phyloP scores from a whole-genome alignment of 2,329 filamentous ascomycete genomes.

The Alternaria angustiovoidea region DNA sequence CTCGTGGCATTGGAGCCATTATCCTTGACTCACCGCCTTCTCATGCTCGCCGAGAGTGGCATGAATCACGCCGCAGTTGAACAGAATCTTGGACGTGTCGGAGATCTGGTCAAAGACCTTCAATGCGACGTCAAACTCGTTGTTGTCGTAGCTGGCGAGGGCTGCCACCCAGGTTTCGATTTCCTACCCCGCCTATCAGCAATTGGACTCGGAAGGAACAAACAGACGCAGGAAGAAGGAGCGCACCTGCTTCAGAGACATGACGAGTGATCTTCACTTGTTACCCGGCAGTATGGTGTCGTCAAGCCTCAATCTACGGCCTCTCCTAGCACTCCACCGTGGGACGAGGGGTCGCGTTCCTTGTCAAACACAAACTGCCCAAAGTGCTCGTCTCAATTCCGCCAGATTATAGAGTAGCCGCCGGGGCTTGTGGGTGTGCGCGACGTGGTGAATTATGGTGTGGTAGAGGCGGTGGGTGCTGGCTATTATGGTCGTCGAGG shows the following conservation, averaged over 20 bases:
- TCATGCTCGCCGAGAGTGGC: conserved; percentile 95
- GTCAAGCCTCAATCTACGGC: conserved; percentile 44
- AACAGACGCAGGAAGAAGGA: conserved; percentile 14
- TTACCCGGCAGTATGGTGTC: conserved; percentile 53
- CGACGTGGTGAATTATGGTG: conserved; percentile 25
- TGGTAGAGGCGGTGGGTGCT: conserved; percentile 16
- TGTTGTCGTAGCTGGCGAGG: conserved; percentile 91
- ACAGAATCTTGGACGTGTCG: conserved; percentile 97
- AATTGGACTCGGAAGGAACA: conserved; percentile 26
- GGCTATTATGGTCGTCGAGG: conserved; percentile 26
- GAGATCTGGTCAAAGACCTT: conserved; percentile 84
- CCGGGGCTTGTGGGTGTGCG: conserved; percentile 37
- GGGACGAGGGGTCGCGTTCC: conserved; percentile 28
- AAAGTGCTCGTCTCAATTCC: conserved; percentile 18
- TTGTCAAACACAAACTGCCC: conserved; percentile 30
- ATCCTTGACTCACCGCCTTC: conserved; percentile 75
- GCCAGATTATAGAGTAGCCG: conserved; percentile 36
- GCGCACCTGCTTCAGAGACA: conserved; percentile 60
- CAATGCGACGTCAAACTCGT: conserved; percentile 92
- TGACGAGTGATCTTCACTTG: conserved; percentile 48
- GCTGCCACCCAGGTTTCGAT: conserved; percentile 98
- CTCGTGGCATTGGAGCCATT: neutral
- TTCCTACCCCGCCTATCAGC: conserved; percentile 68
- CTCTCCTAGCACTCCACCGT: conserved; percentile 38
- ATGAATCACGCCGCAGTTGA: conserved; percentile 98